A percentile compares a stretch with the other conserved stretches of the same genome.
Conservation (phyloP, 2,329 filamentous ascomycete species). For the Fonsecaea multimorphosa region DNA sequence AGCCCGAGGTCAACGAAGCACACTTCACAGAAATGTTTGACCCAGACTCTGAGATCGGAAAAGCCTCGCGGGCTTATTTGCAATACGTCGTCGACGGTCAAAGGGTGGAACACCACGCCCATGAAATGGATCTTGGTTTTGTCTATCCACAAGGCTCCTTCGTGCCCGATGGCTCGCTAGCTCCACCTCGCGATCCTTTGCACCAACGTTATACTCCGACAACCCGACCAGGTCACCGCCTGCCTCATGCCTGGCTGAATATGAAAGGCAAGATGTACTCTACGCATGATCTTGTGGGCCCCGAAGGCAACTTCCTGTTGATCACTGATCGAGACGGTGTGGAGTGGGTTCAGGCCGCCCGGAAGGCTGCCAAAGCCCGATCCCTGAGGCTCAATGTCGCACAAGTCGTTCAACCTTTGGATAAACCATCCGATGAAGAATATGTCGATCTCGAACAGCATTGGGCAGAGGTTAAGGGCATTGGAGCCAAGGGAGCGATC, state of each 20-base stretch:
- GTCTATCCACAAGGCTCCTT: neutral
- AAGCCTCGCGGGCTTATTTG: neutral
- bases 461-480: neutral
- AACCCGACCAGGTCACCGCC: neutral
- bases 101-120: neutral
- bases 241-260: neutral
- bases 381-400: too few species aligned
- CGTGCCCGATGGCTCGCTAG: neutral
- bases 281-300: neutral
- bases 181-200: neutral
- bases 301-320: neutral
- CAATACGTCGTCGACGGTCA: neutral
- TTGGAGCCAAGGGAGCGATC: neutral
- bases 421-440: too few species aligned
- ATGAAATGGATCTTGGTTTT: neutral
- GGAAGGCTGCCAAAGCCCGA: neutral
- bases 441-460: neutral
- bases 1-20: neutral
- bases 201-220: neutral
- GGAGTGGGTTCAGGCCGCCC: neutral
- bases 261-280: neutral
- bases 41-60: neutral
- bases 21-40: neutral
- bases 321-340: neutral
- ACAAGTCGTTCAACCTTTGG: too few species aligned